Conservation (phyloP, 2,329 filamentous ascomycete species). For the Claviceps fusiformis region DNA sequence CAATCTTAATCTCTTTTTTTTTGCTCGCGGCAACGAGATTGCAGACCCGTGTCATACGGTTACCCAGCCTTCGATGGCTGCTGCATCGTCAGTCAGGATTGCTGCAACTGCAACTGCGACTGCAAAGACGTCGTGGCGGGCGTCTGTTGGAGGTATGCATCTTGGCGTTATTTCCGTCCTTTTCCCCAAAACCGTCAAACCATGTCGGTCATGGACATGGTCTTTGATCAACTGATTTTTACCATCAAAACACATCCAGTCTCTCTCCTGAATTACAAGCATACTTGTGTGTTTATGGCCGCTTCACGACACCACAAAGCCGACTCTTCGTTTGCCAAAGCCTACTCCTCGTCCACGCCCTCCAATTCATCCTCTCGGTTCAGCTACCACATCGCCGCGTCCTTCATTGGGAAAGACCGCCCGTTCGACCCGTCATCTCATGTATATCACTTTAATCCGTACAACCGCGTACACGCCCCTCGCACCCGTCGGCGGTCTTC, state of each 20-base stretch:
- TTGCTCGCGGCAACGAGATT: background rate
- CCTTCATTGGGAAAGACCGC: constrained; percentile 60
- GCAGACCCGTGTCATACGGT: background rate
- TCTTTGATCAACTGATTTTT: background rate
- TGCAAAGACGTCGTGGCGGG: constrained; percentile 9
- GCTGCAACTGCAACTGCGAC: constrained; percentile 7
- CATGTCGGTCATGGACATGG: background rate
- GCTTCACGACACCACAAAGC: background rate
- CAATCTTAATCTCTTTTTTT: background rate
- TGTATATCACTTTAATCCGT: constrained; percentile 59
- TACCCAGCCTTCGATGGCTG: constrained; percentile 8
- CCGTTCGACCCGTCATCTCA: constrained; percentile 55
- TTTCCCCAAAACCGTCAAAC: background rate
- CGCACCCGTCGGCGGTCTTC: constrained; percentile 19
- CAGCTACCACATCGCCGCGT: constrained; percentile 59
- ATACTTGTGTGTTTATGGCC: background rate
- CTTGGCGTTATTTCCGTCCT: background rate
- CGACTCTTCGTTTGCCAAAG: background rate
- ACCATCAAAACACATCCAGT: background rate
- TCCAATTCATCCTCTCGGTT: constrained; percentile 26
- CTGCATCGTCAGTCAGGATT: constrained; percentile 8
- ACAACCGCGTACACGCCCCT: constrained; percentile 42
- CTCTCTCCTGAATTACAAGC: background rate
- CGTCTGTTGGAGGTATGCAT: constrained; percentile 5
- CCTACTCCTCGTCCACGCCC: constrained; percentile 9